Percentiles rank a stretch among this genome's conserved stretches.
Conservation (phyloP, 352 stramenopile species). For the Globisporangium irregulare region DNA sequence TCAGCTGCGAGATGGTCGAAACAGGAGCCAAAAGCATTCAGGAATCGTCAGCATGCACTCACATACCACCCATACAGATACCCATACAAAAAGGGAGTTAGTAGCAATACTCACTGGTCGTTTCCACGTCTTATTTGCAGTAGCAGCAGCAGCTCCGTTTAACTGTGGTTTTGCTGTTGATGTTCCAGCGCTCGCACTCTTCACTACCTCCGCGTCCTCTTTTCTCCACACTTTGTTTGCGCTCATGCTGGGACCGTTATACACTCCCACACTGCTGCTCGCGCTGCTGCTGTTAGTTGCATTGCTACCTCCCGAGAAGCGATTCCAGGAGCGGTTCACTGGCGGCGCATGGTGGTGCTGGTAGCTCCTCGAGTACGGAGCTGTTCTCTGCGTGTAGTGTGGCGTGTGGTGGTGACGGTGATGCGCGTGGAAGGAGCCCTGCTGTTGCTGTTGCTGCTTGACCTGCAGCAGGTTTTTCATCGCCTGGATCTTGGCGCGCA, state of each 20-base stretch:
- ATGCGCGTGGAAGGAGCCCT: neutral
- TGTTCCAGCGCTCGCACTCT: neutral
- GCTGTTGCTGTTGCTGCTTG: constrained; percentile 25
- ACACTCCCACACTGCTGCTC: neutral
- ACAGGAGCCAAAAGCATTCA: neutral
- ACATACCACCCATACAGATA: neutral
- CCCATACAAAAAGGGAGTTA: neutral
- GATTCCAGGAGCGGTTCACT: constrained; percentile 49
- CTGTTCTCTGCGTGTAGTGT: constrained; percentile 3
- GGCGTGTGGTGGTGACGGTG: neutral
- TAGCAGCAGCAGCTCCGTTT: neutral
- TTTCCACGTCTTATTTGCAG: constrained; percentile 32
- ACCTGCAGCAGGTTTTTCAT: constrained; percentile 75
- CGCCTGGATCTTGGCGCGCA: constrained; percentile 81
- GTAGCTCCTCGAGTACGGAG: constrained; percentile 8
- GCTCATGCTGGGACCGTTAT: constrained; percentile 18
- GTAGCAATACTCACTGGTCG: constrained; percentile 19
- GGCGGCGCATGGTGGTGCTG: constrained; percentile 10
- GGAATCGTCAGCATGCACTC: neutral
- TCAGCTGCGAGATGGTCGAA: constrained; percentile 4
- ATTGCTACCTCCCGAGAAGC: constrained; percentile 11
- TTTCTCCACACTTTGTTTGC: constrained; percentile 62
- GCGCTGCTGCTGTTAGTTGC: neutral
- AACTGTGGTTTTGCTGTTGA: neutral
- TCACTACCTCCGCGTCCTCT: constrained; percentile 12